phyloP scores from a whole-genome alignment of 345 rosid genomes.

The Melaleuca quinquenervia region DNA sequence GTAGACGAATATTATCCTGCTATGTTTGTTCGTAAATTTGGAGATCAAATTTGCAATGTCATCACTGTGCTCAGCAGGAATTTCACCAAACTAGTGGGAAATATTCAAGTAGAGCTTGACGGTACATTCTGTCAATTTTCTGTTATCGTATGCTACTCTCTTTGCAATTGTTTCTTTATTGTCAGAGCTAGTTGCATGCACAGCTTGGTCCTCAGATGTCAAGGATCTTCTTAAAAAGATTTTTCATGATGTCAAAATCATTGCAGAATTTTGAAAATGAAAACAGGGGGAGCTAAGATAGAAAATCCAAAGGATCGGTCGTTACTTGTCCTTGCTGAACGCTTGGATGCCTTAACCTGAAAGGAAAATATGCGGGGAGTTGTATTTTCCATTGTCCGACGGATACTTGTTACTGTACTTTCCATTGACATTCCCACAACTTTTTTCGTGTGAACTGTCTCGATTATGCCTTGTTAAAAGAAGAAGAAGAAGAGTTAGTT shows the following conservation, averaged over 20 bases:
- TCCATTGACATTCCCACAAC: too few species aligned
- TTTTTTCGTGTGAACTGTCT: too few species aligned
- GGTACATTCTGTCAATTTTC: neutral
- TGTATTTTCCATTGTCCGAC: too few species aligned
- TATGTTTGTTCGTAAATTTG: neutral
- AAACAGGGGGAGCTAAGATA: neutral
- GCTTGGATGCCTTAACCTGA: neutral
- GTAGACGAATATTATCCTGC: neutral
- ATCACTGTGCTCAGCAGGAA: neutral
- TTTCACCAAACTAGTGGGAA: neutral
- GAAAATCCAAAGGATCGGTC: neutral
- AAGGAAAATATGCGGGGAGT: too few species aligned
- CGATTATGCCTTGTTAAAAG: too few species aligned
- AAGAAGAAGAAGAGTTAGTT: too few species aligned
- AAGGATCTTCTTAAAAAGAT: neutral
- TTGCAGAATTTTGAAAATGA: neutral
- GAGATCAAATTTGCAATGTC: neutral
- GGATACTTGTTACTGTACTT: too few species aligned
- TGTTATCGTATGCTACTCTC: neutral
- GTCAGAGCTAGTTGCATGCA: neutral
- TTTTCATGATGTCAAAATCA: neutral
- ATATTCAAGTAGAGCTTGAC: neutral
- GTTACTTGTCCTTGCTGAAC: neutral
- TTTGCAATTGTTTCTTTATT: neutral
- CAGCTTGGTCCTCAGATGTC: neutral